phyloP scores from a whole-genome alignment of 306 rosid species.

The Quercus aquifolioides region DNA sequence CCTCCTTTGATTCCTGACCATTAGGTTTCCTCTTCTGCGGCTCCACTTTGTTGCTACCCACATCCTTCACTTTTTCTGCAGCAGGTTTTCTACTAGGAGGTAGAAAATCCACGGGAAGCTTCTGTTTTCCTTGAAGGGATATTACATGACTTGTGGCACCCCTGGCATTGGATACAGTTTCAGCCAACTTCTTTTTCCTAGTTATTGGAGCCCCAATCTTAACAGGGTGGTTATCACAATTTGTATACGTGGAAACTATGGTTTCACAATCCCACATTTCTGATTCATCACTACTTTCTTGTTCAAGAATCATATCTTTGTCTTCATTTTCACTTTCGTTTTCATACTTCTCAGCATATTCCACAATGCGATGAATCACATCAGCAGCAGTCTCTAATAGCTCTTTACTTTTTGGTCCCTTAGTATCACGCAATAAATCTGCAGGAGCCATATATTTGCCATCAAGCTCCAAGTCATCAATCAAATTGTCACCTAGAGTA shows the following conservation, averaged over 20 bases:
- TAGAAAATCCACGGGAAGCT: constrained; percentile 74
- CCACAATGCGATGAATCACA: constrained; percentile 67
- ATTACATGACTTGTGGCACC: constrained; percentile 50
- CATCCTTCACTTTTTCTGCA: constrained; percentile 45
- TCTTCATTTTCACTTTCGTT: constrained; percentile 59
- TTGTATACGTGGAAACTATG: constrained; percentile 76
- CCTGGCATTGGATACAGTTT: constrained; percentile 54
- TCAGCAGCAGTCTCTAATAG: constrained; percentile 50
- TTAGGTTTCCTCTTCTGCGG: constrained; percentile 62
- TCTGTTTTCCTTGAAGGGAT: constrained; percentile 74
- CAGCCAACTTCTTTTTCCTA: constrained; percentile 74
- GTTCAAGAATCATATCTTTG: constrained; percentile 39
- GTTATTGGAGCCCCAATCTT: constrained; percentile 60
- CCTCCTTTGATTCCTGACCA: constrained; percentile 80
- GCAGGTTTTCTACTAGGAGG: constrained; percentile 47
- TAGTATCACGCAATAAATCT: constrained; percentile 48
- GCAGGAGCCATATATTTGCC: constrained; percentile 68
- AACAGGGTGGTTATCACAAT: constrained; percentile 86
- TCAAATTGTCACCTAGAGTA: constrained; percentile 34
- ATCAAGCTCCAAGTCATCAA: constrained; percentile 49
- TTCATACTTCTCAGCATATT: constrained; percentile 77
- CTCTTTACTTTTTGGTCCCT: constrained; percentile 30
- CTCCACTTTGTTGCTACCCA: constrained; percentile 37
- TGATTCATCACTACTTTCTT: constrained; percentile 88
- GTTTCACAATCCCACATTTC: constrained; percentile 95